phyloP scores from a whole-genome alignment of 2,329 filamentous ascomycete genomes.

The Talaromyces verruculosus region DNA sequence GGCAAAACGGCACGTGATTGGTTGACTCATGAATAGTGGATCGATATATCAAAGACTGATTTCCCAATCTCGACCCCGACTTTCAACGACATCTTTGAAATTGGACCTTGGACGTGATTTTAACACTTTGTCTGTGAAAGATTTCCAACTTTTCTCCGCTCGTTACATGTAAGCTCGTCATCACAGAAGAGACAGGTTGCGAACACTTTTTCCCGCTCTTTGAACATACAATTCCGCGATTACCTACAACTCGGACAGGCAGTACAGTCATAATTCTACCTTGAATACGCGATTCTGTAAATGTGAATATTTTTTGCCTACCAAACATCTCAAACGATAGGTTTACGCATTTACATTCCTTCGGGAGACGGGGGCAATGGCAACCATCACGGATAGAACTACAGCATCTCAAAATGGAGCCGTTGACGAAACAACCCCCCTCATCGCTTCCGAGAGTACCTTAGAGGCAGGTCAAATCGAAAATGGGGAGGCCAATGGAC shows the following conservation, averaged over 20 bases:
- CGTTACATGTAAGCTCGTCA: neutral
- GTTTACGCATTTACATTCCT: neutral
- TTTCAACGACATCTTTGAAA: neutral
- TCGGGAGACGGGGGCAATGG: neutral
- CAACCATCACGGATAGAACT: neutral
- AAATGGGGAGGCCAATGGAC: neutral
- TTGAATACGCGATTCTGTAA: neutral
- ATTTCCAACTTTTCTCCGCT: neutral
- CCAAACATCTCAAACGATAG: no score
- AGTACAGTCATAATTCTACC: neutral
- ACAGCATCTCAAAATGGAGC: neutral
- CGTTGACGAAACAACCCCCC: constrained; percentile 8
- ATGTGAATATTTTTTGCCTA: neutral
- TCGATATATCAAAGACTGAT: neutral
- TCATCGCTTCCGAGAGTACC: neutral
- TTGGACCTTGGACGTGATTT: neutral
- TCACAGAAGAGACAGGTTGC: neutral
- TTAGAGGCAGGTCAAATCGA: neutral
- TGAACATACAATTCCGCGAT: neutral
- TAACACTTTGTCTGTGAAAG: neutral
- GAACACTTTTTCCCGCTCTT: neutral
- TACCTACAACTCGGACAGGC: neutral
- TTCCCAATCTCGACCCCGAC: neutral
- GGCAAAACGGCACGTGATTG: neutral
- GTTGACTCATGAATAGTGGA: neutral